These are phyloP conservation scores for Fusarium tanahbumbuense DNA, from an alignment of 2,329 filamentous ascomycete genomes.

Conservation along the genomic window DNA sequence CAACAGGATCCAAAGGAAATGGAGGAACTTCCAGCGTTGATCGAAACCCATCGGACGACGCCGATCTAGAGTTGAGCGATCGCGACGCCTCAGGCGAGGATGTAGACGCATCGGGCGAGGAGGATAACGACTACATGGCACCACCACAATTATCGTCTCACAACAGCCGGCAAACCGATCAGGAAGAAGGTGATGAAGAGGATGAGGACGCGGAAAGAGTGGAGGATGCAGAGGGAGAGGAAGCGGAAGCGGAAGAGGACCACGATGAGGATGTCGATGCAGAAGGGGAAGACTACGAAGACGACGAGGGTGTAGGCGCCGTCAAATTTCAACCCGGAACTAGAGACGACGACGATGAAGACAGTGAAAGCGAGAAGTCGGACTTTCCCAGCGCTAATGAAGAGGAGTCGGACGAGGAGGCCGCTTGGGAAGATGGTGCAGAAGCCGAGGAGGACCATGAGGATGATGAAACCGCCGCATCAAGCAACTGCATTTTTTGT, in stretches of 20 bases:
- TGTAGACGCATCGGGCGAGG: slow-evolving; percentile 57
- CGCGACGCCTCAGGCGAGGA: slow-evolving; percentile 57
- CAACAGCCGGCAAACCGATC: slow-evolving; percentile 47
- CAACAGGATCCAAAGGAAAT: slow-evolving; percentile 25
- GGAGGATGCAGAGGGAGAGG: slow-evolving; percentile 47
- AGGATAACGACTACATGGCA: slow-evolving; percentile 51
- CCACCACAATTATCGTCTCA: slow-evolving; percentile 43
- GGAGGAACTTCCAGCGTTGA: background rate
- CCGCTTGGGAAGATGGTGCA: slow-evolving; percentile 66
- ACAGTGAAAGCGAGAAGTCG: slow-evolving; percentile 60
- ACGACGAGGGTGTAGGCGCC: slow-evolving; percentile 67
- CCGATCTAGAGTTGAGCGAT: slow-evolving; percentile 53
- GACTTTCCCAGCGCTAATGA: slow-evolving; percentile 62
- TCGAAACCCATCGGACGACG: slow-evolving; percentile 43
- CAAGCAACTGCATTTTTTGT: slow-evolving; percentile 75
- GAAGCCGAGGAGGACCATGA: slow-evolving; percentile 67
- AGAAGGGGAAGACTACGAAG: slow-evolving; percentile 53
- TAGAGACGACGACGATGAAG: slow-evolving; percentile 60
- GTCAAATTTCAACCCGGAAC: slow-evolving; percentile 67
- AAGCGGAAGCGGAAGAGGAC: slow-evolving; percentile 42
- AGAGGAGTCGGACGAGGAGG: slow-evolving; percentile 61
- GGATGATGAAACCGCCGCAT: slow-evolving; percentile 62
- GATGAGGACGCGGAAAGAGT: slow-evolving; percentile 52
- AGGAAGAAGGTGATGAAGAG: slow-evolving; percentile 48
- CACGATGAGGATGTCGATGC: slow-evolving; percentile 54